Conservation (phyloP, 2,329 filamentous ascomycete species). For the Neonectria neomacrospora region DNA sequence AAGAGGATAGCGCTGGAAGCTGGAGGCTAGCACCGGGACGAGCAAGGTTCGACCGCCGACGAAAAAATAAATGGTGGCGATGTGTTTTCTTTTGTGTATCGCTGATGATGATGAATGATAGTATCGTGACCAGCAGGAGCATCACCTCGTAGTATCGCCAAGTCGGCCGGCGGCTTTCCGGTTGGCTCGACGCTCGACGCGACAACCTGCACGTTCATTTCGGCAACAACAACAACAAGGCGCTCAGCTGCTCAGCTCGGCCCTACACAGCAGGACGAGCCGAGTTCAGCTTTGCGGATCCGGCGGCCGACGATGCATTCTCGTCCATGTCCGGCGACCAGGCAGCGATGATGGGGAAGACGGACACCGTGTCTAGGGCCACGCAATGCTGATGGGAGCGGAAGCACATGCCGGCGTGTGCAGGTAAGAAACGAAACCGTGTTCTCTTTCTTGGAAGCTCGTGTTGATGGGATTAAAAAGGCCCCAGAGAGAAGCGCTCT, state of each 20-base stretch:
- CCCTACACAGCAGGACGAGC: background rate
- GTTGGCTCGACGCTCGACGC: background rate
- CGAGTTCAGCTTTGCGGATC: slow-evolving; percentile 16
- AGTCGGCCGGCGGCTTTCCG: background rate
- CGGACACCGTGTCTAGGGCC: slow-evolving; percentile 9
- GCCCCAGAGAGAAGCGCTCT: background rate
- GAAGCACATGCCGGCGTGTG: background rate
- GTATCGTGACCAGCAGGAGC: background rate
- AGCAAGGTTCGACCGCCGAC: background rate
- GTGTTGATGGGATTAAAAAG: background rate
- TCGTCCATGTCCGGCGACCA: background rate
- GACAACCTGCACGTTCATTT: background rate
- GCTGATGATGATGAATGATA: background rate
- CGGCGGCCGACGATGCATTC: slow-evolving; percentile 6
- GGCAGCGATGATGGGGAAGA: slow-evolving; percentile 2
- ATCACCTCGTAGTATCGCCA: background rate
- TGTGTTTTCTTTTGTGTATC: background rate
- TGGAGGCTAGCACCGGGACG: background rate
- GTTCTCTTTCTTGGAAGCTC: slow-evolving; percentile 5
- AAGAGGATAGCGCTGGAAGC: background rate
- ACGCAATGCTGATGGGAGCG: background rate
- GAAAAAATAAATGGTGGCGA: background rate
- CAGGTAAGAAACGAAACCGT: slow-evolving; percentile 10
- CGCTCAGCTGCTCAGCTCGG: background rate
- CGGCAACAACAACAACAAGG: background rate